These are phyloP conservation scores for Stromatinia cepivora DNA, from an alignment of 2,329 filamentous ascomycete genomes.

Conservation along the genomic window DNA sequence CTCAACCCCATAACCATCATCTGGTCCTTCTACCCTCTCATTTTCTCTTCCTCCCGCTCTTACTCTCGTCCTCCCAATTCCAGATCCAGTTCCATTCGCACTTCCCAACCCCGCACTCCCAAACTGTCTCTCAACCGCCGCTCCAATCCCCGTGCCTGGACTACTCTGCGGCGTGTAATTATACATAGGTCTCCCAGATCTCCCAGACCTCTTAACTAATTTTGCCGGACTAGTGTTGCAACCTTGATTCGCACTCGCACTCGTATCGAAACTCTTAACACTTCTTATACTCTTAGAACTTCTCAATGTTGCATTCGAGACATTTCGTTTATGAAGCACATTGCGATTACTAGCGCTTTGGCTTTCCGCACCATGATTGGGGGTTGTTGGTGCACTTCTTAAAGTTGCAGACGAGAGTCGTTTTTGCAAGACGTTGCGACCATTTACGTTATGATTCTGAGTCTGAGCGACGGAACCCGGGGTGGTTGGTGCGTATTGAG, in stretches of 20 bases:
- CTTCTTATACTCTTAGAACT: slow-evolving; percentile 28
- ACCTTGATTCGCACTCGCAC: neutral
- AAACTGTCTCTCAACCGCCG: slow-evolving; percentile 40
- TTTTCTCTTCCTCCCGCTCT: slow-evolving; percentile 16
- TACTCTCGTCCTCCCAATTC: slow-evolving; percentile 1
- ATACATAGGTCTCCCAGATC: slow-evolving; percentile 23
- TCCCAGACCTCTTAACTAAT: slow-evolving; percentile 31
- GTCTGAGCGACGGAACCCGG: slow-evolving; percentile 20
- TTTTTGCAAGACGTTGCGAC: slow-evolving; percentile 34
- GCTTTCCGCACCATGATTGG: slow-evolving; percentile 26
- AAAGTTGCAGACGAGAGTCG: slow-evolving; percentile 28
- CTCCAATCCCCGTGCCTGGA: slow-evolving; percentile 33
- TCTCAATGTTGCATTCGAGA: slow-evolving; percentile 32
- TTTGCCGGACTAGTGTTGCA: slow-evolving; percentile 30
- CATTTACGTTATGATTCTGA: slow-evolving; percentile 25
- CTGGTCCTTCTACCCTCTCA: slow-evolving; percentile 13
- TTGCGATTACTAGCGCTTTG: slow-evolving; percentile 28
- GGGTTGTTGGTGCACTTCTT: slow-evolving; percentile 22
- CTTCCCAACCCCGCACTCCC: slow-evolving; percentile 26
- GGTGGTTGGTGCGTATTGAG: slow-evolving; percentile 20
- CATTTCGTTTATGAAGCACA: slow-evolving; percentile 34
- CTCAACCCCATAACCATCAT: slow-evolving; percentile 30
- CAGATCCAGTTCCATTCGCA: neutral
- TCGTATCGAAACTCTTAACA: slow-evolving; percentile 32
- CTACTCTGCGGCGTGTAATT: slow-evolving; percentile 26